Base-by-base conservation (phyloP, 2,329 filamentous ascomycete species). In the Fragosphaeria purpurea region DNA sequence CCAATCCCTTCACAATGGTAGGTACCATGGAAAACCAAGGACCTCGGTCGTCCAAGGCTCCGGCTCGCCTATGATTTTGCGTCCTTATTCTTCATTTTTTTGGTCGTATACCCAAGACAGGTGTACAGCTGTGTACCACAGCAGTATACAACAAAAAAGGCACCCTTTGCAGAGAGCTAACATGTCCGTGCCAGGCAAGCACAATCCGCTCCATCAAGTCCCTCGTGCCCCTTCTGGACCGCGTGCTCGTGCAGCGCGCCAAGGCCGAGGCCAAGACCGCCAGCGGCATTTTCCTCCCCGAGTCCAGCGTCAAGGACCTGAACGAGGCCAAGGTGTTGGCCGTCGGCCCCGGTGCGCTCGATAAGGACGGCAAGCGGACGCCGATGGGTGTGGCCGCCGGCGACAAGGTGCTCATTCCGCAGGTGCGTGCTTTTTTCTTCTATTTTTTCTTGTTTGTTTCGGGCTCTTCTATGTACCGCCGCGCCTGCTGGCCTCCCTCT, bases 261-360 rank as follows among this genome's bases (percentile, higher is more conserved):
- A 97, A 97, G 78, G 87, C 91, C 64, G 91, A 97, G 74, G 72
- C 89, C 67, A 96, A 96, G 80, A 98, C 93, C 46, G 89, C 93
- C 62, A 84, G 84, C 65, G 93, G 93, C 64, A 95, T 98, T 79
- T 96, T 94, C 79, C 86, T 98, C 59, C 93, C 93, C 61, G 93
- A 98, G 77, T 90, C 85, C 56, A 87, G 85, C 64, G 88, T 97
- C 66, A 95, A 98, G 81, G 93, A 98, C 72, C 81, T 97, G 67
- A 97, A 96, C 73, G 91, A 97, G 78, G 93, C 88, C 63, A 90
- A 88, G 73, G 93, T 98, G 50, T 76, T 98, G 55, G 93, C 93
- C 56, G 91, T 98, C 57, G 93, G 93, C 50, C 93, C 93, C 52
- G 93, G 93, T 56, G 83, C 77, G 11, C 64, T 95, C 54, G 88